Conservation (phyloP, 2,329 filamentous ascomycete genomes). For the Hymenoscyphus occultus region DNA sequence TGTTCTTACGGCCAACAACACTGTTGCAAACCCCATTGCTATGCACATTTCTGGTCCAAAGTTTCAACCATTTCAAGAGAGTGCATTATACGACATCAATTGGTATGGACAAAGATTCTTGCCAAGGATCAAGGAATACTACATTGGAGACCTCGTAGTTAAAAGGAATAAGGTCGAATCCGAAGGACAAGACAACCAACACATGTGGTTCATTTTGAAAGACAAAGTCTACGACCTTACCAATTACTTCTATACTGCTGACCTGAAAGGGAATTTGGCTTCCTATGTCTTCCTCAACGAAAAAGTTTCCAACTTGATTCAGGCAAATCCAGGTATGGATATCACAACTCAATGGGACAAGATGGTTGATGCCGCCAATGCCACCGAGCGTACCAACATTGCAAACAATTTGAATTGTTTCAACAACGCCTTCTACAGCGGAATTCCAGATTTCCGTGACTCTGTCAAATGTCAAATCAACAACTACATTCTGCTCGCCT, state of each 20-base stretch:
- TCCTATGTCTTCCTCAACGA: constrained; percentile 70
- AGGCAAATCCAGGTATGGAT: constrained; percentile 74
- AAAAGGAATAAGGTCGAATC: constrained; percentile 54
- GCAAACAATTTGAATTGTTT: constrained; percentile 75
- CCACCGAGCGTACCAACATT: constrained; percentile 50
- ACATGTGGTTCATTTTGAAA: constrained; percentile 78
- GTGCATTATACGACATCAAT: constrained; percentile 56
- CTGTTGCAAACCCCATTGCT: constrained; percentile 50
- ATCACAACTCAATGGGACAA: constrained; percentile 65
- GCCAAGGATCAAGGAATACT: constrained; percentile 79
- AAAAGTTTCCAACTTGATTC: constrained; percentile 64
- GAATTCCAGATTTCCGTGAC: constrained; percentile 80
- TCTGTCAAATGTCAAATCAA: constrained; percentile 76
- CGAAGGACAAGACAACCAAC: constrained; percentile 64
- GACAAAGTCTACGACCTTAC: constrained; percentile 83
- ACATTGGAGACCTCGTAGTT: constrained; percentile 83
- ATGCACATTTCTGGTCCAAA: constrained; percentile 68
- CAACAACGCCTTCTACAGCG: constrained; percentile 77
- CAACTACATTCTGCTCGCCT: constrained; percentile 84
- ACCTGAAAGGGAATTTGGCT: constrained; percentile 47
- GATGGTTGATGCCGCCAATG: constrained; percentile 49
- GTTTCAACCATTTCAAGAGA: constrained; percentile 51
- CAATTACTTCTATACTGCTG: constrained; percentile 80
- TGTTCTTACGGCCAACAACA: constrained; percentile 62
- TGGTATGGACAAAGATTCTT: constrained; percentile 79